Evolutionary conservation across 495 filamentous ascomycete species (phyloP), one percentile per base, ranked within the genome.

Genomic region (Neurospora sp.): DNA sequence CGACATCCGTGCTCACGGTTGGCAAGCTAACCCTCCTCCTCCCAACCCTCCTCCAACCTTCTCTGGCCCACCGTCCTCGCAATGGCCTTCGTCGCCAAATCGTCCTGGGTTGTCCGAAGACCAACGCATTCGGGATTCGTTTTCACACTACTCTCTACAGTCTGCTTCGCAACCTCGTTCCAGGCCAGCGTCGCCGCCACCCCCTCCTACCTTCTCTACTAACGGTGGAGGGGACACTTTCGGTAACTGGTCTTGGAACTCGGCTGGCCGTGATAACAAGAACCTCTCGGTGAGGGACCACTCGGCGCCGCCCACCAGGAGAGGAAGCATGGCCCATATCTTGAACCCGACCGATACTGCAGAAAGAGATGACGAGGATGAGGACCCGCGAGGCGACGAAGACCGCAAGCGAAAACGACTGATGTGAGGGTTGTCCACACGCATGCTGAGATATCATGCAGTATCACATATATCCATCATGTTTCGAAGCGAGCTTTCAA

Each of bases 1-100:
- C 71, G 96, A 99, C 77, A 98, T 99, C 76, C 92, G 96, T 39
- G 89, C 92, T 48, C 92, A 92, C 76, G 93, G 93, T 70, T 98
- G 96, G 96, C 90, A 92, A 76, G 86, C 89, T 18, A 87, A 84
- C 59, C 86, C 93, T 5, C 93, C 94, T 14, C 48, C 48, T 31
- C 54, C 54, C 12, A 62, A 62, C 54, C 54, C 54, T 31, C 54
- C 54, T 62, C 93, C 93, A 73, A 83, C 86, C 74, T 86, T 84
- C 4, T 90, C 92, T 27, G 91, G 91, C 4, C 90, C 92, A 31
- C 88, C 90, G 42, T 92, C 90, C 11, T 81, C 88, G 35, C 92
- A 93, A 70, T 98, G 94, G 93, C 94, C 95, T 3, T 91, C 93
- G 1, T 96, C 93, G 18, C 94, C 94, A 20, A 92, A 88, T 78